These are phyloP conservation scores for Tolypocladium album DNA, from an alignment of 2,329 filamentous ascomycete species.

Conservation along the genomic window DNA sequence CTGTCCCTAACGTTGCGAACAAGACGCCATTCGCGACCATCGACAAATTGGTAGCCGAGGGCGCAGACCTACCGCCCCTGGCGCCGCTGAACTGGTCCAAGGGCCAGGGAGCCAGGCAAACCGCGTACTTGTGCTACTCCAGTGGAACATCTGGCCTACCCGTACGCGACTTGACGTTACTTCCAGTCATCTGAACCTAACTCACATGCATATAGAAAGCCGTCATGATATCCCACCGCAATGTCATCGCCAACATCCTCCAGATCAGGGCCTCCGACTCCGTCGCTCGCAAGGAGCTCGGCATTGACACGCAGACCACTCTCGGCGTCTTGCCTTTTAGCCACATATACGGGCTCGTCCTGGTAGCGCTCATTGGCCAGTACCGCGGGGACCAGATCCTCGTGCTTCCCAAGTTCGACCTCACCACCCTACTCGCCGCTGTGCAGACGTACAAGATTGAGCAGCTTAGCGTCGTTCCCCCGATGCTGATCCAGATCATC, in stretches of 20 bases:
- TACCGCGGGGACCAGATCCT: constrained; percentile 67
- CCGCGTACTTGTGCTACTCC: constrained; percentile 70
- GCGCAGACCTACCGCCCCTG: constrained; percentile 40
- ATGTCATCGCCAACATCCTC: constrained; percentile 67
- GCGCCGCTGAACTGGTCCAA: constrained; percentile 47
- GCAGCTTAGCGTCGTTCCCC: constrained; percentile 60
- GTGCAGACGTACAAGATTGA: constrained; percentile 62
- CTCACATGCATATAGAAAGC: constrained; percentile 47
- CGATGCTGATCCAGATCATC: constrained; percentile 65
- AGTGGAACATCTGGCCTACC: constrained; percentile 72
- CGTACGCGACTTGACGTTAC: constrained; percentile 27
- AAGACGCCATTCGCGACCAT: constrained; percentile 50
- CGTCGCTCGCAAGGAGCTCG: constrained; percentile 22
- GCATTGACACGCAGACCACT: constrained; percentile 29
- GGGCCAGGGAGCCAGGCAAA: constrained; percentile 56
- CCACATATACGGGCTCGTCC: constrained; percentile 71
- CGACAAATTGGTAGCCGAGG: constrained; percentile 53
- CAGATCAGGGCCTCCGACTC: constrained; percentile 42
- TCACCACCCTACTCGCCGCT: constrained; percentile 49
- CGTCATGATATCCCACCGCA: constrained; percentile 71
- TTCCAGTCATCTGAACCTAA: too few species aligned
- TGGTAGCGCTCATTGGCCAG: constrained; percentile 53
- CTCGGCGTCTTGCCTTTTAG: constrained; percentile 70
- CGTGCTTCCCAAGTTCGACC: constrained; percentile 66
- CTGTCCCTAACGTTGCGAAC: constrained; percentile 47